Evolutionary conservation across 164 flowering plant species (phyloP).

Genomic region (Houttuynia cordata): DNA sequence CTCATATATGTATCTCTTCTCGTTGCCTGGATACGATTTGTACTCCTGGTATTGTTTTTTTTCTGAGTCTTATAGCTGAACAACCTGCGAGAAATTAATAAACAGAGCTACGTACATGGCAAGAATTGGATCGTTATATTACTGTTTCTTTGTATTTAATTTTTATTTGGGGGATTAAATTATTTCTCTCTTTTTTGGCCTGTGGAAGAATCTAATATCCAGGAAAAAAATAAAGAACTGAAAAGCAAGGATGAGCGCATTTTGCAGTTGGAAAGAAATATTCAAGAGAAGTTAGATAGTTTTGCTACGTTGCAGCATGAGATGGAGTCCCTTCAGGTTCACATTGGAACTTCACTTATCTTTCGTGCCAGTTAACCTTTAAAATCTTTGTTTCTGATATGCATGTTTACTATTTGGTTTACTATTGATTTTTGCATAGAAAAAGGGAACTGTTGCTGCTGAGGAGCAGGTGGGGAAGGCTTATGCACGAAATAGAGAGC

Average conservation of each 20-base stretch:
- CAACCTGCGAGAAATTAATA: too few relatives aligned
- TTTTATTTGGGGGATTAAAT: not conserved
- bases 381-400: too few relatives aligned
- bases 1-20: too few relatives aligned
- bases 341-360: not conserved
- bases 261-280: conserved; percentile 35
- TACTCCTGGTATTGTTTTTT: too few relatives aligned
- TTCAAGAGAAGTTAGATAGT: conserved; percentile 42
- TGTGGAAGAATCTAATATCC: conserved; percentile 38
- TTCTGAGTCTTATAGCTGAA: too few relatives aligned
- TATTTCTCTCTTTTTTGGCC: not conserved
- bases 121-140: not conserved
- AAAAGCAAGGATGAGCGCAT: conserved; percentile 53
- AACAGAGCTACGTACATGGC: too few relatives aligned
- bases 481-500: conserved; percentile 61
- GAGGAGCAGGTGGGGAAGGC: conserved; percentile 63
- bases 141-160: not conserved
- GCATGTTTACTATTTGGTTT: not conserved
- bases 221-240: conserved; percentile 39
- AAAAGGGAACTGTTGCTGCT: conserved; percentile 47
- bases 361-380: not conserved
- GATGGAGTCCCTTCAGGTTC: conserved; percentile 37
- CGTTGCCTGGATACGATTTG: too few relatives aligned
- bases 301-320: conserved; percentile 43
- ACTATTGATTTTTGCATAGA: conserved; percentile 18